Conservation (phyloP, 2,329 filamentous ascomycete genomes). For the Chrysosporium keratinophilum region DNA sequence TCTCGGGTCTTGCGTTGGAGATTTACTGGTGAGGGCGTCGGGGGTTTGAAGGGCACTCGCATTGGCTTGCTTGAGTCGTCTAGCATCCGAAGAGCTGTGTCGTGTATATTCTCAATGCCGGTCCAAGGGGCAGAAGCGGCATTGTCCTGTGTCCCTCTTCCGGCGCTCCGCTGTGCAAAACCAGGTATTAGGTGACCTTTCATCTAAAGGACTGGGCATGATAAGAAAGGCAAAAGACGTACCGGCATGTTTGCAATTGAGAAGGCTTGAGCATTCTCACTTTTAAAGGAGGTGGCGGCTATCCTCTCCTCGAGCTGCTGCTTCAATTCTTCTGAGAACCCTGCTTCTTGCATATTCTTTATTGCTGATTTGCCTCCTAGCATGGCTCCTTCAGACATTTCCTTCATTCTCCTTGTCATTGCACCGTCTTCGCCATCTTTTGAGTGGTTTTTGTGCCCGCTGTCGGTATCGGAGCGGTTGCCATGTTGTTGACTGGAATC, state of each 20-base stretch:
- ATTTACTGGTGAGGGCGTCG: slow-evolving; percentile 32
- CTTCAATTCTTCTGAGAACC: slow-evolving; percentile 53
- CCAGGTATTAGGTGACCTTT: not conserved
- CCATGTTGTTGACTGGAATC: slow-evolving; percentile 15
- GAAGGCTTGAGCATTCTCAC: slow-evolving; percentile 44
- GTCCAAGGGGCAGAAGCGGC: slow-evolving; percentile 65
- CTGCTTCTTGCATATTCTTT: slow-evolving; percentile 50
- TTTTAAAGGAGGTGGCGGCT: slow-evolving; percentile 45
- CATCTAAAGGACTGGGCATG: not conserved
- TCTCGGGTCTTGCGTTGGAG: slow-evolving; percentile 38
- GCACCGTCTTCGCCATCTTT: slow-evolving; percentile 40
- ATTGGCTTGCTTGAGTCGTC: slow-evolving; percentile 52
- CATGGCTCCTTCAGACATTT: slow-evolving; percentile 52
- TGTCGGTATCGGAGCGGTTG: not conserved
- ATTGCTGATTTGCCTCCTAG: slow-evolving; percentile 46
- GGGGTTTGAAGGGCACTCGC: slow-evolving; percentile 35
- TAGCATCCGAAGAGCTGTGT: slow-evolving; percentile 72
- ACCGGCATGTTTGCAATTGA: slow-evolving; percentile 45
- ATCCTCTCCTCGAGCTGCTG: slow-evolving; percentile 49
- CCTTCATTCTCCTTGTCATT: slow-evolving; percentile 47
- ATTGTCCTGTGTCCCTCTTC: slow-evolving; percentile 56
- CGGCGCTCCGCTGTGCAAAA: slow-evolving; percentile 43
- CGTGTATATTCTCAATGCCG: slow-evolving; percentile 62
- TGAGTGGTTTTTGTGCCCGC: slow-evolving; percentile 12
- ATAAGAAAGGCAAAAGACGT: slow-evolving; percentile 15